phyloP scores from a whole-genome alignment of 495 filamentous ascomycete species.

The Penicillium roqueforti region DNA sequence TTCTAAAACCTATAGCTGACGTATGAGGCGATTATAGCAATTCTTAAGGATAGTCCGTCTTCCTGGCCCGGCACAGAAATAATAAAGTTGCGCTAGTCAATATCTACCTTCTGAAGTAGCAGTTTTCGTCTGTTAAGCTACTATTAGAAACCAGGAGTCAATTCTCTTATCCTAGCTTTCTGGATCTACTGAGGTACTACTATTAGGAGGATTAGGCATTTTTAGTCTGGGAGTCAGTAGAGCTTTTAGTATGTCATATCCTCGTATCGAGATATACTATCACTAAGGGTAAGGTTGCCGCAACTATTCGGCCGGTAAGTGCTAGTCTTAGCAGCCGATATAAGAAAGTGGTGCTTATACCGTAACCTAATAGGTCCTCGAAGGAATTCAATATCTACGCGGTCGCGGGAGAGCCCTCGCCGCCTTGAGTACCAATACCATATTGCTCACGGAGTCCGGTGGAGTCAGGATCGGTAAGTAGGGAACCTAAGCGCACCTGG shows the following conservation, averaged over 20 bases:
- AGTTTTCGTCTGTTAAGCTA: neutral
- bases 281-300: neutral
- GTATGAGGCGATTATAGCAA: neutral
- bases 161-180: neutral
- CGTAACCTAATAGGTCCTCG: neutral
- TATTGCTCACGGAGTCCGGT: no score
- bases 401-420: no score
- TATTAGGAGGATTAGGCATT: neutral
- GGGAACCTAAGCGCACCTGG: no score
- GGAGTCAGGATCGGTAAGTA: no score
- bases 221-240: constrained; percentile 6
- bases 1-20: neutral
- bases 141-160: neutral
- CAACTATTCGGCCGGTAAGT: constrained; percentile 6
- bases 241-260: constrained; percentile 4
- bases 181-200: constrained; percentile 1
- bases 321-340: neutral
- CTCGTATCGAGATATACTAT: constrained; percentile 4
- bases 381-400: no score
- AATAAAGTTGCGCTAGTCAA: constrained; percentile 5
- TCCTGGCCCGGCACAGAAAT: neutral
- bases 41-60: neutral
- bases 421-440: no score
- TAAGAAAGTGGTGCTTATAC: neutral
- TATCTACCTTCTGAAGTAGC: neutral